Evolutionary conservation across 2,329 filamentous ascomycete species (phyloP).

Genomic region (Diaporthe amygdali): DNA sequence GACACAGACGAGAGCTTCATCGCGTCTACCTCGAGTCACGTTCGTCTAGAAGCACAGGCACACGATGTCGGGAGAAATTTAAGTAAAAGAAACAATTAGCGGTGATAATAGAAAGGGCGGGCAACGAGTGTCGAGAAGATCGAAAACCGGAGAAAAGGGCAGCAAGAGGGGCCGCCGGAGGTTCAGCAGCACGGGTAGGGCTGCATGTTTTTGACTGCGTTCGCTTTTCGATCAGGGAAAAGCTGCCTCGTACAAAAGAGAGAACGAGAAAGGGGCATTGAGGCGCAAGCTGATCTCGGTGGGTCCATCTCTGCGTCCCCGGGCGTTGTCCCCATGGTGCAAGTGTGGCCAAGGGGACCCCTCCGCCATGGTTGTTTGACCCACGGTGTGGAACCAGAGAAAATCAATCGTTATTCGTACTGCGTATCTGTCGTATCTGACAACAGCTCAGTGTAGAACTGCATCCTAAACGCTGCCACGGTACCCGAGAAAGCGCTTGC

Average conservation of each 20-base stretch:
- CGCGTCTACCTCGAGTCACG: conserved; percentile 4
- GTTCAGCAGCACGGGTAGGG: conserved; percentile 19
- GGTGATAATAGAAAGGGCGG: not conserved
- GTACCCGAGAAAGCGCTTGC: not conserved
- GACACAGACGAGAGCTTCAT: conserved; percentile 23
- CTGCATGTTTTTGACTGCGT: conserved; percentile 10
- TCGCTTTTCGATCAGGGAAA: not conserved
- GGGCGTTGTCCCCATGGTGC: conserved; percentile 12
- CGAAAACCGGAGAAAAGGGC: conserved; percentile 8
- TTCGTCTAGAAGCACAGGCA: not conserved
- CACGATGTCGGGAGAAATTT: not conserved
- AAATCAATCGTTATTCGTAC: not conserved
- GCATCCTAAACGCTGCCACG: not conserved
- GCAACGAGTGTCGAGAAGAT: conserved; percentile 10
- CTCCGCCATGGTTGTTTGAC: conserved; percentile 9
- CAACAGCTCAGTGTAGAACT: not conserved
- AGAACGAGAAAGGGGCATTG: conserved; percentile 7
- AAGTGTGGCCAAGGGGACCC: conserved; percentile 19
- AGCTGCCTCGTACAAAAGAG: conserved; percentile 6
- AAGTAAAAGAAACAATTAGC: not conserved
- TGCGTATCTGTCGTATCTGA: not conserved
- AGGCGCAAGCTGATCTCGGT: conserved; percentile 22
- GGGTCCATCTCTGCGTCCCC: conserved; percentile 7
- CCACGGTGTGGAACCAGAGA: conserved; percentile 20
- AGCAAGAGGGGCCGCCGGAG: conserved; percentile 12